Percentiles rank a stretch among this genome's conserved stretches.
Evolutionary conservation across 1,139 yeast genomes (phyloP).

Genomic region (Diutina sp.): DNA sequence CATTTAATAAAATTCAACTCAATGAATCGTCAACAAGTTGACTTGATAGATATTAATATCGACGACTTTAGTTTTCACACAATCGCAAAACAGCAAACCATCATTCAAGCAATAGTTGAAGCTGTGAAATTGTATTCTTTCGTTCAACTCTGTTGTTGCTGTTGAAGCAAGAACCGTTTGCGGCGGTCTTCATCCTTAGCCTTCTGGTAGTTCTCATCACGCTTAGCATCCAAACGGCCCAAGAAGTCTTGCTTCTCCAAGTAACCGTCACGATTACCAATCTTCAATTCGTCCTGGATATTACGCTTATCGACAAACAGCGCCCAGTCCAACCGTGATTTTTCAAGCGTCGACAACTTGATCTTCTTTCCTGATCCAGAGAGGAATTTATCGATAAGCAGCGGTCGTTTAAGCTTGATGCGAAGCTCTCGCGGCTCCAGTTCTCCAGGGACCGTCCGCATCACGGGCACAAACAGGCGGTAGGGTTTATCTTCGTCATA

Average conservation of each 20-base stretch:
- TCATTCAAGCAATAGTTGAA: too few relatives aligned
- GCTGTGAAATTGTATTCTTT: neutral
- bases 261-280: constrained; percentile 75
- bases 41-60: too few relatives aligned
- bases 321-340: constrained; percentile 91
- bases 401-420: constrained; percentile 51
- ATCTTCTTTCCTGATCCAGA: constrained; percentile 25
- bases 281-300: constrained; percentile 66
- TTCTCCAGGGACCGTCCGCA: constrained; percentile 23
- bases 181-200: constrained; percentile 33
- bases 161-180: neutral
- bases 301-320: constrained; percentile 82
- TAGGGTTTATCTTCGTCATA: constrained; percentile 7
- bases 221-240: constrained; percentile 55
- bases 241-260: constrained; percentile 87
- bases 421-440: constrained; percentile 16
- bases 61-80: too few relatives aligned
- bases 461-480: constrained; percentile 19
- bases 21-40: too few relatives aligned
- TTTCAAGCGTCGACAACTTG: constrained; percentile 82
- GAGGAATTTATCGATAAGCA: constrained; percentile 54
- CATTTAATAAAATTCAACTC: too few relatives aligned
- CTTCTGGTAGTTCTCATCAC: constrained; percentile 50
- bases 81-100: too few relatives aligned
- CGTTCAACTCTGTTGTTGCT: neutral